Base-by-base conservation (phyloP, 2,329 filamentous ascomycete species). In the Ophiostoma piceae region DNA sequence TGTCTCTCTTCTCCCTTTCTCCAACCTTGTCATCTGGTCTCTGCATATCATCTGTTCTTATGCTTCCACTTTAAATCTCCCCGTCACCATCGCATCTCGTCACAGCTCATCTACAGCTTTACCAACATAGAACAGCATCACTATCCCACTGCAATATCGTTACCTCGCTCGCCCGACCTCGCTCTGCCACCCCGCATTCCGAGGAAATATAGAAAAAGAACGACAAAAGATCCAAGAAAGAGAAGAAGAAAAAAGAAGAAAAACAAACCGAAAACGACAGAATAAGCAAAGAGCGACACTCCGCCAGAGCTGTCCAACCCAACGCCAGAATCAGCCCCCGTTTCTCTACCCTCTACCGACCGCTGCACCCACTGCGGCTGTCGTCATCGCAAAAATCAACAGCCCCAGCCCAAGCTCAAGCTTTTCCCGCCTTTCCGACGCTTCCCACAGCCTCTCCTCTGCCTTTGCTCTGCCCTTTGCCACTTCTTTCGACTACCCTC, bases 101-200 rank as follows among this genome's bases (percentile, higher is more conserved):
- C 57, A 22, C 26, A 29, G 26, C 26, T 29, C 26, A 29, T 29
- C 26, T 29, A 35, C 57, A 62, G 60, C 60, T 37, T 35, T 12
- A 19, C n/a, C 60, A n/a, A 32, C 60, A 64, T 37, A 32, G 16
- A 35, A n/a, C n/a, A 64, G 6, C 32, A 37, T 32, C 60, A 11
- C 19, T 8, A 4, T 3, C 41, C 16, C 41, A 14, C 41, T 14
- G 16, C 19, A 26, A 5, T 22, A 54, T 54, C 16, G n/a, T 26
- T 26, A 14, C 51, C 26, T 57, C 51, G 51, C 22, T 26, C 51
- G n/a, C 22, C 51, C n/a, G 51, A 57, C 51, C 51, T 57, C 51
- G 16, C 60, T 64, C 60, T 37, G 29, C 16, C 62, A 65, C 62
- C 62, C 62, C 62, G 62, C 62, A 65, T 65, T 39, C 35, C 60